phyloP scores from a whole-genome alignment of 345 rosid genomes.

The Angophora floribunda region DNA sequence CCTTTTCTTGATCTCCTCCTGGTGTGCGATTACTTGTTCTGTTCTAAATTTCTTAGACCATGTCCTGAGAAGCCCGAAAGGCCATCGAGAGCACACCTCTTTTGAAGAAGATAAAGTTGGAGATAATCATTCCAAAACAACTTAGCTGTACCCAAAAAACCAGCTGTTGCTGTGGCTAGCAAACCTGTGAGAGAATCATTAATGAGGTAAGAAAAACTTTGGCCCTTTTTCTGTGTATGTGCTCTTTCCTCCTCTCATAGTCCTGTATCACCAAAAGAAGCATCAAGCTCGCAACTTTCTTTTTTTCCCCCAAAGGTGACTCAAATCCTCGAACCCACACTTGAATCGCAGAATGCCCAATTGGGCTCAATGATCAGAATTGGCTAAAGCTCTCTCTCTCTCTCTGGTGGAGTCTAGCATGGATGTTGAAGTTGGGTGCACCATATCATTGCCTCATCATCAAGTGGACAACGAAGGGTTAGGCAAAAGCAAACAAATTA shows the following conservation, averaged over 20 bases:
- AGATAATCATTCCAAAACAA: conserved; percentile 34
- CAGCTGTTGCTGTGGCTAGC: conserved; percentile 21
- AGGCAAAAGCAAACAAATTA: conserved; percentile 29
- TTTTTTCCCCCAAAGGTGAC: not conserved
- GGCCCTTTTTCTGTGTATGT: conserved; percentile 18
- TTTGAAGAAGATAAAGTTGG: conserved; percentile 3
- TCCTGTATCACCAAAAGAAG: conserved; percentile 20
- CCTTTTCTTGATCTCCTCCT: not conserved
- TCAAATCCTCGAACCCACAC: not conserved
- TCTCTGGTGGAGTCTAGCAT: conserved; percentile 18
- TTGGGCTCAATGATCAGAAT: conserved; percentile 30
- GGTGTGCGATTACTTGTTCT: not conserved
- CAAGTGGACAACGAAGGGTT: conserved; percentile 32
- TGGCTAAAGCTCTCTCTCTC: not conserved
- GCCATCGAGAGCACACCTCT: conserved; percentile 8
- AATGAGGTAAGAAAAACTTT: conserved; percentile 28
- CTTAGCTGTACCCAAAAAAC: conserved; percentile 23
- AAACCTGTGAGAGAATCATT: conserved; percentile 33
- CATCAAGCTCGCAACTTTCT: conserved; percentile 26
- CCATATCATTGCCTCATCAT: conserved; percentile 81
- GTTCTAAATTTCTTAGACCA: not conserved
- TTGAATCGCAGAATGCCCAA: not conserved
- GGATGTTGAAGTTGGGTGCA: conserved; percentile 20
- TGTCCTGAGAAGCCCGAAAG: not conserved
- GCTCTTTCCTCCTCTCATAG: conserved; percentile 1